Conservation (phyloP, 202 grass and related monocot genomes). For the Zoysia matrella region DNA sequence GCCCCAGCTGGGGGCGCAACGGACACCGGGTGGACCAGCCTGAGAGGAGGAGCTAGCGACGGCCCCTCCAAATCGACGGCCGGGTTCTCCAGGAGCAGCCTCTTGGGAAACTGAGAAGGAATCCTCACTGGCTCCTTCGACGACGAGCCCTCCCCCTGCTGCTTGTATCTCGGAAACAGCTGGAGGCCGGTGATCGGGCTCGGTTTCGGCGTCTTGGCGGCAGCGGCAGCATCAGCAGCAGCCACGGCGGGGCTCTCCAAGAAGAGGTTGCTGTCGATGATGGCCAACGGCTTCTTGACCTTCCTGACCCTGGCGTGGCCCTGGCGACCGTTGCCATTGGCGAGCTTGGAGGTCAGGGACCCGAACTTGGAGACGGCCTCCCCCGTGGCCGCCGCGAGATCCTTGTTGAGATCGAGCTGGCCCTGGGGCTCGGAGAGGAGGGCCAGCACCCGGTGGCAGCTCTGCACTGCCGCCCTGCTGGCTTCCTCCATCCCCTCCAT, state of each 20-base stretch:
- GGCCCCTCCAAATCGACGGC: not conserved
- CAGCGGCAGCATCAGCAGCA: too few species aligned
- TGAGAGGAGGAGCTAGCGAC: slow-evolving; percentile 4
- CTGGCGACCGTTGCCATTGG: slow-evolving; percentile 47
- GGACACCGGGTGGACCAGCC: slow-evolving; percentile 56
- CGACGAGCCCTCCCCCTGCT: not conserved
- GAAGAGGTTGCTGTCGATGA: slow-evolving; percentile 73
- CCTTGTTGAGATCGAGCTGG: slow-evolving; percentile 56
- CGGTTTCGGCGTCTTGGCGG: slow-evolving; percentile 1
- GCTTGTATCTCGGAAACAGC: slow-evolving; percentile 58
- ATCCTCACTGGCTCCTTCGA: slow-evolving; percentile 10
- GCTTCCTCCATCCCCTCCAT: slow-evolving; percentile 81
- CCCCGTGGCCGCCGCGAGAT: slow-evolving; percentile 59
- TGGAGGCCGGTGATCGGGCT: slow-evolving; percentile 56
- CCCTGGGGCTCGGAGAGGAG: slow-evolving; percentile 68
- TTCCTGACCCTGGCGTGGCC: slow-evolving; percentile 85
- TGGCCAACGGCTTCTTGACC: slow-evolving; percentile 68
- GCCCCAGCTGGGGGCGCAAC: slow-evolving; percentile 39
- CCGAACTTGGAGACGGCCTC: slow-evolving; percentile 73
- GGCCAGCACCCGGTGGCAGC: slow-evolving; percentile 72
- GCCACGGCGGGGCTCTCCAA: slow-evolving; percentile 48
- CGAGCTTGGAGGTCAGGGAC: slow-evolving; percentile 57
- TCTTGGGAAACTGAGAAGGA: slow-evolving; percentile 62
- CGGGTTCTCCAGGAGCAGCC: slow-evolving; percentile 60
- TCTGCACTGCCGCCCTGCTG: slow-evolving; percentile 70